Conservation (phyloP, 2,329 filamentous ascomycete genomes). For the Sporothrix euskadiensis region DNA sequence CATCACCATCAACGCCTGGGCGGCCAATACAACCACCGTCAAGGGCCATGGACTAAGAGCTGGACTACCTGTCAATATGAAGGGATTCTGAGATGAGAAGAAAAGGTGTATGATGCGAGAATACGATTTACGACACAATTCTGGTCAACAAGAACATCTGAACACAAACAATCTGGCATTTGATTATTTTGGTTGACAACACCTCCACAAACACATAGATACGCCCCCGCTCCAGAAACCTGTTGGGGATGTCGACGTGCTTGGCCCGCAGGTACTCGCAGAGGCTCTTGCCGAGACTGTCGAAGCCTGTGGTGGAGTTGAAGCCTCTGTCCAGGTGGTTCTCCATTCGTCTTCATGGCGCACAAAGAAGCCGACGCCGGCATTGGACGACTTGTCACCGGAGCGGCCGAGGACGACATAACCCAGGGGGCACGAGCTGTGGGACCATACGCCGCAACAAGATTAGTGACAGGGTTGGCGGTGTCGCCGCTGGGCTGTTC, state of each 20-base stretch:
- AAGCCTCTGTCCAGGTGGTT: conserved; percentile 40
- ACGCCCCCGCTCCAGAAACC: conserved; percentile 40
- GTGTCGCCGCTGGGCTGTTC: conserved; percentile 30
- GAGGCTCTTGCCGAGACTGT: conserved; percentile 29
- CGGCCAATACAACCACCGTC: background rate
- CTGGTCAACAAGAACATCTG: background rate
- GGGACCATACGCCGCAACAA: conserved; percentile 28
- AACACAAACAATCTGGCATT: background rate
- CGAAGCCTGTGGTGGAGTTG: conserved; percentile 28
- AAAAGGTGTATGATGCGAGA: background rate
- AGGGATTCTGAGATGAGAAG: background rate
- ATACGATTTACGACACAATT: background rate
- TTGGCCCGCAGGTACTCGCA: conserved; percentile 40
- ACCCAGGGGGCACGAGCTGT: conserved; percentile 36
- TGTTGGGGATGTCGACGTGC: conserved; percentile 46
- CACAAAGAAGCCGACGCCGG: conserved; percentile 51
- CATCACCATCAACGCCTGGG: background rate
- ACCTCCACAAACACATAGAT: background rate
- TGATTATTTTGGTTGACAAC: too few relatives aligned
- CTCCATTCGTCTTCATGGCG: conserved; percentile 46
- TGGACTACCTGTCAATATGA: background rate
- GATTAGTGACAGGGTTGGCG: conserved; percentile 25
- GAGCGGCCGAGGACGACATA: conserved; percentile 41
- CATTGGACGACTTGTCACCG: conserved; percentile 48
- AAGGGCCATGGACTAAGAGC: background rate